Base-by-base conservation (phyloP, 1,139 yeast species). In the Zygoascus meyerae region DNA sequence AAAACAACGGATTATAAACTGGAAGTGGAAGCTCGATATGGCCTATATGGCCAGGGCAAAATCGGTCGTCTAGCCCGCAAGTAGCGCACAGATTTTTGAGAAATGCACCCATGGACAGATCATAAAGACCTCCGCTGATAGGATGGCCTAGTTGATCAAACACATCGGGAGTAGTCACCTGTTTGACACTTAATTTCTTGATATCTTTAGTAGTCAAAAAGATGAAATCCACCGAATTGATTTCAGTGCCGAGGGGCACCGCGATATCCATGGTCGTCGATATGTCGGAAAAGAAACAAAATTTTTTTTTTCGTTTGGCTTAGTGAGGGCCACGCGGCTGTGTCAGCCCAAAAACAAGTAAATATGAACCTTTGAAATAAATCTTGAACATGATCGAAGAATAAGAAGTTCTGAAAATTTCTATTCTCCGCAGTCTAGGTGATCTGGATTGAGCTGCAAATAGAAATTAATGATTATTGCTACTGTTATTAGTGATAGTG, bases 41-140 rank as follows among this genome's bases (percentile, higher is more conserved):
- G 50, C 99, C 99, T 69, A 87, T 89, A 67, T 94, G 99, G 34
- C 99, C 99, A 2, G 97, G 97, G 70, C 99, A 94, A 61, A 79
- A 83, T 62, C 86, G 81, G 58, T 92, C 97, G 64, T 89, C 96
- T 53, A 92, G 73, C 26, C 97, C 97, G 77, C 99, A 94, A 2
- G 98, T 92, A 28, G 94, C 76, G 77, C 99, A 68, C 55, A 86
- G 73, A 64, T 90, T 86, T 64, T 84, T 76, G 54, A 87, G 73
- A 62, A 89, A 92, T 1, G 98, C 98, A 57, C 99, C 99, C 44
- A 94, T 72, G 17, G 96, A 82, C 55, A 90, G 77, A 68, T 94
- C 99, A 60, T 94, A 94, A 41, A 94, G 74, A 67, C 99, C 99
- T 51, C 95, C 92, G 44, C 81, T 75, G 44, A 92, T 81, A 14